A percentile compares a stretch with the other conserved stretches of the same genome.
Evolutionary conservation across 805 yeast species (phyloP).

Genomic region (Ogataea populi-albae): DNA sequence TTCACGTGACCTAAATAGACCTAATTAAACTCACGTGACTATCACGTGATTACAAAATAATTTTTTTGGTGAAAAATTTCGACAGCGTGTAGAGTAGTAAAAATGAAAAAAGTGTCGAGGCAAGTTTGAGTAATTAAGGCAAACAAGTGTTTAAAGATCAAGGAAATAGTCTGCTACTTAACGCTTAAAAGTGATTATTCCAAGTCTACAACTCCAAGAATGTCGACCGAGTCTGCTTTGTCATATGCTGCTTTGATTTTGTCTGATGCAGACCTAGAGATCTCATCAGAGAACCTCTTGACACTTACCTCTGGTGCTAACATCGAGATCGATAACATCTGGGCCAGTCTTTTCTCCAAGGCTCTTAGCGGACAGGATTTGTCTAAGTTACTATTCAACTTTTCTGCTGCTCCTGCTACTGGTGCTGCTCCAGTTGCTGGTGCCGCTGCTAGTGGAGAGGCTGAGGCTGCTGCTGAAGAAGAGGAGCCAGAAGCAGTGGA

Average conservation of each 20-base stretch:
- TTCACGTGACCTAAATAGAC: too few species aligned
- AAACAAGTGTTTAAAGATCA: too few species aligned
- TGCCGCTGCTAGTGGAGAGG: conserved; percentile 45
- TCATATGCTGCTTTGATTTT: conserved; percentile 98
- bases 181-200: conserved; percentile 45
- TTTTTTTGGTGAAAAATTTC: conserved; percentile 1
- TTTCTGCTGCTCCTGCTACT: conserved; percentile 49
- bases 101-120: conserved; percentile 8
- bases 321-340: conserved; percentile 70
- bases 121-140: conserved; percentile 3
- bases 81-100: not conserved
- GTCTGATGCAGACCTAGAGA: conserved; percentile 94
- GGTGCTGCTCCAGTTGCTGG: conserved; percentile 48
- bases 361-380: conserved; percentile 79
- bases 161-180: conserved; percentile 42
- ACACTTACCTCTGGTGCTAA: conserved; percentile 75
- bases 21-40: too few species aligned
- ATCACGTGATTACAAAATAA: too few species aligned
- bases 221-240: conserved; percentile 89
- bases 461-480: conserved; percentile 50
- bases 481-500: conserved; percentile 61
- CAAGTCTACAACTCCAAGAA: conserved; percentile 39
- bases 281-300: conserved; percentile 77
- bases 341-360: conserved; percentile 81
- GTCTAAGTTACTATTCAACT: conserved; percentile 61